Percentiles rank a stretch among this genome's conserved stretches.
phyloP scores from a whole-genome alignment of 2,329 filamentous ascomycete species.

The Sporothrix globosa region DNA sequence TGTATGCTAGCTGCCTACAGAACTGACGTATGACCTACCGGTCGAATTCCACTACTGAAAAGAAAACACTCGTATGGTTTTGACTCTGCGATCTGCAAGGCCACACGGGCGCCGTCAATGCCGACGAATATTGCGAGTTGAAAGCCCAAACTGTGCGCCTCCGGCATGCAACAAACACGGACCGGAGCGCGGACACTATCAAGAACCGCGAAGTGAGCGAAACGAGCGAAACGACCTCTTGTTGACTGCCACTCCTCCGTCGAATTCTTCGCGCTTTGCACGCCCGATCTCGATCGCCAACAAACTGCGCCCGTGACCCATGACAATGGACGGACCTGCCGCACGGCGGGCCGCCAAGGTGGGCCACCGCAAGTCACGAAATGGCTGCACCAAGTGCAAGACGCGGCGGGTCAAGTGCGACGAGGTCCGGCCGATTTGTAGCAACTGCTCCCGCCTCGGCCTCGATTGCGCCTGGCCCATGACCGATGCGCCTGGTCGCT shows the following conservation, averaged over 20 bases:
- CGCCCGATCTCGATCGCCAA: background rate
- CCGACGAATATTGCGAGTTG: background rate
- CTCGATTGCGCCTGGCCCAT: constrained; percentile 38
- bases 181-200: background rate
- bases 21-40: constrained; percentile 10
- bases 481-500: background rate
- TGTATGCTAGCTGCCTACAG: background rate
- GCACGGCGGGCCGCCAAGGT: constrained; percentile 37
- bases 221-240: background rate
- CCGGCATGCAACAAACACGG: background rate
- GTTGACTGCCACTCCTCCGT: background rate
- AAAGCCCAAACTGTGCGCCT: background rate
- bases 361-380: constrained; percentile 42
- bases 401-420: constrained; percentile 42
- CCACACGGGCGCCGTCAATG: background rate
- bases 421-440: constrained; percentile 38
- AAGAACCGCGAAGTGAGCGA: background rate
- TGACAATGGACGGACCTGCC: background rate
- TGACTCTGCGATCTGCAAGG: background rate
- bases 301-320: background rate
- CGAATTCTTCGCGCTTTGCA: background rate
- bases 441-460: constrained; percentile 39
- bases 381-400: constrained; percentile 42
- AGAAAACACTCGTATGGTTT: background rate
- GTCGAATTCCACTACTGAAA: background rate